Evolutionary conservation across 768 basidiomycete species (phyloP), one percentile per base, ranked within the genome.

Genomic region (Scleroderma citrinum): DNA sequence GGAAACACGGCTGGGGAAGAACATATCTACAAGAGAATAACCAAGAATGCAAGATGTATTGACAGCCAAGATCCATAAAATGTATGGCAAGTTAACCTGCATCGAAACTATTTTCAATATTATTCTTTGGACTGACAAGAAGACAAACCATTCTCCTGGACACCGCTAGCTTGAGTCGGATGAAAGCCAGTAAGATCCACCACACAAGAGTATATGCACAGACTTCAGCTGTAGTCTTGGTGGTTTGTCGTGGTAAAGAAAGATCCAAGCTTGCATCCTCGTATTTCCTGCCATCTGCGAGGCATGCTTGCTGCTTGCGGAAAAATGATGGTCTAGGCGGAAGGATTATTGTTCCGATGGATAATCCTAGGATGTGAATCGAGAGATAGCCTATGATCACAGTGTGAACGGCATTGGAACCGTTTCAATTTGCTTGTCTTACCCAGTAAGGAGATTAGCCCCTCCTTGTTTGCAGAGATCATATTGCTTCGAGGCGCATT

Each of bases 401-500:
- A 42, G 30, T 14, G 32, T 20, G 19, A 39, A 41, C 20, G 32
- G 19, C 34, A 11, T 19, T 5, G 8, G 12, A 19, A 30, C n/a
- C 34, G 39, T 35, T 35, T 13, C 34, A 29, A 29, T 29, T 29
- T 24, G 40, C 11, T 19, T 23, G 4, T 46, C 67, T 49, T 47
- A 85, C 88, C 91, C 47, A 79, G 65, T 17, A 95, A 73, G 1
- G 89, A 92, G 29, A 86, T 73, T 19, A 99, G 60, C 0, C 96
- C 96, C 64, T 99, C 96, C 61, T 96, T 96, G 71, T 99, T 98
- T 17, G 81, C 76, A 30, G 78, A 82, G 30, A 97, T 55, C 3
- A 94, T 41, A 30, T 75, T 74, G 10, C 67, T 70, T 7, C 95
- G 80, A 3, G 82, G 77, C 0, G 81, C 77, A 1, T 77, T 61